These are phyloP conservation scores for Pezicula neosporulosa DNA, from an alignment of 2,329 filamentous ascomycete species.

Conservation along the genomic window DNA sequence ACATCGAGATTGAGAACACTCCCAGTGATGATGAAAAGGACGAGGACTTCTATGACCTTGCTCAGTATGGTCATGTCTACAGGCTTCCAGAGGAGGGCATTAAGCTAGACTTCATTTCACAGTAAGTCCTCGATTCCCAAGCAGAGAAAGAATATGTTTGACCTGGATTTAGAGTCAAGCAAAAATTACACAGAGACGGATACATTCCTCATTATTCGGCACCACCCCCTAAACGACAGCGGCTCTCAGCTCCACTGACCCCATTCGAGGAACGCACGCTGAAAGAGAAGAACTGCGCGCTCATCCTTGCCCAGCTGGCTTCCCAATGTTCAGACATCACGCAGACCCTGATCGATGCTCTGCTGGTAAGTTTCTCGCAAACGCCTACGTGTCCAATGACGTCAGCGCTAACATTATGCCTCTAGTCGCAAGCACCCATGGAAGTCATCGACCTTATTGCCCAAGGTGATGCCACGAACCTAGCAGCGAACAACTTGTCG, in stretches of 20 bases:
- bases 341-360: slow-evolving; percentile 50
- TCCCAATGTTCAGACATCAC: slow-evolving; percentile 45
- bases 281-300: slow-evolving; percentile 62
- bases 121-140: slow-evolving; percentile 38
- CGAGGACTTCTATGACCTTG: slow-evolving; percentile 52
- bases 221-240: slow-evolving; percentile 8
- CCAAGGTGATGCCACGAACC: slow-evolving; percentile 17
- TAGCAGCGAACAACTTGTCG: slow-evolving; percentile 2
- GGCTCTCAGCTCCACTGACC: slow-evolving; percentile 6
- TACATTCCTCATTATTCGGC: slow-evolving; percentile 8
- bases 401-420: slow-evolving; percentile 18
- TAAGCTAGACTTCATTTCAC: slow-evolving; percentile 68
- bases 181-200: not conserved
- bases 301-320: slow-evolving; percentile 58
- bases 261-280: slow-evolving; percentile 28
- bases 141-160: not conserved
- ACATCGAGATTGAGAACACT: slow-evolving; percentile 67
- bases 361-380: slow-evolving; percentile 53
- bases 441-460: slow-evolving; percentile 35
- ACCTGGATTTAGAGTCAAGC: slow-evolving; percentile 18
- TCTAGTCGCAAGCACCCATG: slow-evolving; percentile 37
- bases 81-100: slow-evolving; percentile 62
- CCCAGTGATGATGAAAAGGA: slow-evolving; percentile 44
- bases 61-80: slow-evolving; percentile 62
- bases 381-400: slow-evolving; percentile 18